Base-by-base conservation (phyloP, 352 stramenopile species). In the Pythium vanterpoolii region DNA sequence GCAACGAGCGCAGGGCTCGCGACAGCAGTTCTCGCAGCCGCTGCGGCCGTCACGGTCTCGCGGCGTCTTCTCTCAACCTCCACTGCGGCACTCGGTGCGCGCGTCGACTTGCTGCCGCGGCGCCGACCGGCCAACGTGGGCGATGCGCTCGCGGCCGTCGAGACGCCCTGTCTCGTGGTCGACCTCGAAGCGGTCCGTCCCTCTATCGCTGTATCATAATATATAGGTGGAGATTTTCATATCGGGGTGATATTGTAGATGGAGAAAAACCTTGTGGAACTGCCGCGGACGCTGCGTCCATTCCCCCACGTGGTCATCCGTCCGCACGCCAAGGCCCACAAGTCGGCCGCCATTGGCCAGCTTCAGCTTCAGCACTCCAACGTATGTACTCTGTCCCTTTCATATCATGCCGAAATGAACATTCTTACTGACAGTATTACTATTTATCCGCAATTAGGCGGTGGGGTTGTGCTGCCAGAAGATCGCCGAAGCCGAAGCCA, bases 301-400 rank as follows among this genome's bases (percentile, higher is more conserved):
- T 47, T 57, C 42, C 51, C 68, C 6, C 28, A 64, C 8, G 68
- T 89, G 10, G 63, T 61, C 28, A 86, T 88, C 27, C 79, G 81
- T 27, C 81, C 81, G 31, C 81, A 91, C 62, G 79, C 76, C 56
- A 91, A 91, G 53, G 79, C 81, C 2, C 81, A 91, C 72, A 91
- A 91, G 60, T 75, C 67, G 57, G 76, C 77, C 21, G 59, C 60
- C 13, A 65, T 91, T 38, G 81, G 69, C 5, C 68, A 68, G 1
- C 56, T 81, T 9, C 81, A 91, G 56, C 39, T 91, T 6, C 39
- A 64, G 23, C 50, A 73, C 28, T 85, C 76, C 3, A 54, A 76
- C 14, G 71, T 74, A 55, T 16, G n/a, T 53, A 14, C 3, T 24
- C 30, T 42, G n/a, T n/a, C n/a, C n/a, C n/a, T n/a, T n/a, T n/a